phyloP scores from a whole-genome alignment of 2,329 filamentous ascomycete species.

The Colletotrichum sp. region DNA sequence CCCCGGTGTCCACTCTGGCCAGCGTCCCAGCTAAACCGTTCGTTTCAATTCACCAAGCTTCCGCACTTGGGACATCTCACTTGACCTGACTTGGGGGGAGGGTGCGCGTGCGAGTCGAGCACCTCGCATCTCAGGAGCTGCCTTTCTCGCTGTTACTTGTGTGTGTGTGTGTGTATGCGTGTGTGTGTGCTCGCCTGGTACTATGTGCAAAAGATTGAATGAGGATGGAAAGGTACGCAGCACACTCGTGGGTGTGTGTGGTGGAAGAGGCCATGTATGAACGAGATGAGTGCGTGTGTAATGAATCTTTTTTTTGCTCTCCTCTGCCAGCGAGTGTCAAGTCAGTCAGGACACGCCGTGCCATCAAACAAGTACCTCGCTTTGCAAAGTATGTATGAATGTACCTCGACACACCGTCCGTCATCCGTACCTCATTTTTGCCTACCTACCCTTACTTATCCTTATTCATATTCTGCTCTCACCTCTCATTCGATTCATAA shows the following conservation, averaged over 20 bases:
- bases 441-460: background rate
- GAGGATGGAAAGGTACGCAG: background rate
- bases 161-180: background rate
- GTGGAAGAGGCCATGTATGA: background rate
- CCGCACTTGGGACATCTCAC: conserved; percentile 14
- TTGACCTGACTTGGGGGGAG: conserved; percentile 21
- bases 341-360: background rate
- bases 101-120: conserved; percentile 6
- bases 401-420: background rate
- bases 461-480: background rate
- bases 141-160: background rate
- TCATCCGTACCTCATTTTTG: background rate
- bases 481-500: background rate
- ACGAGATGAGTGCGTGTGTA: background rate
- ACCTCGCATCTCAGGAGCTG: background rate
- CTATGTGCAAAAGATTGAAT: background rate
- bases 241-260: background rate
- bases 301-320: background rate
- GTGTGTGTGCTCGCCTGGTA: background rate
- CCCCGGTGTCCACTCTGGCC: background rate
- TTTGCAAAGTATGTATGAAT: background rate
- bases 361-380: background rate
- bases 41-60: conserved; percentile 21
- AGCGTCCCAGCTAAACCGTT: conserved; percentile 18
- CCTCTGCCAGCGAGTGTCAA: background rate